Conservation (phyloP, 345 rosid species). For the Citrus glauca region DNA sequence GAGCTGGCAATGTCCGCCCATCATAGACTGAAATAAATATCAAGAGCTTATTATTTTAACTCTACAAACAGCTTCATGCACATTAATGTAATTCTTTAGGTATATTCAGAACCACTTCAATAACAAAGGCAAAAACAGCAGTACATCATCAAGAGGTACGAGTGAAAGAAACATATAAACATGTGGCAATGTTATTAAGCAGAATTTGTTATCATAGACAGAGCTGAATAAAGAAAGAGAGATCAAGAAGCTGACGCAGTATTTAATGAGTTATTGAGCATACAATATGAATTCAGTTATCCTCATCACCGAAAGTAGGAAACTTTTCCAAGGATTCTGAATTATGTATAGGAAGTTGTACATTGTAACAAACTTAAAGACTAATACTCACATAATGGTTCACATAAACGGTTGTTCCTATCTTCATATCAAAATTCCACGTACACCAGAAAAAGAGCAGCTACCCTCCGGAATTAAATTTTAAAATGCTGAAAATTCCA, state of each 20-base stretch:
- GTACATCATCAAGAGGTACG: not conserved
- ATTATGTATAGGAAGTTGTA: not conserved
- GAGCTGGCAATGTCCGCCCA: not conserved
- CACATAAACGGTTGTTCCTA: not conserved
- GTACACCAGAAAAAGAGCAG: not conserved
- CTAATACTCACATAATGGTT: not conserved
- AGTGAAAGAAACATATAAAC: not conserved
- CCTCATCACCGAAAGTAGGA: too few relatives aligned
- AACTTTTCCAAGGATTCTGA: not conserved
- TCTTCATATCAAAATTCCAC: not conserved
- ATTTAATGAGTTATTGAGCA: not conserved
- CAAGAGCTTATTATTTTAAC: not conserved
- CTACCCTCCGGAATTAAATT: not conserved
- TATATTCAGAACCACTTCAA: not conserved
- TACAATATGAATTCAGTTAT: not conserved
- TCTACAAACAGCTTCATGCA: not conserved
- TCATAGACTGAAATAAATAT: not conserved
- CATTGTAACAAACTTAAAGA: not conserved
- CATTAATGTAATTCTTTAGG: too few relatives aligned
- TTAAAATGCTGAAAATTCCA: not conserved
- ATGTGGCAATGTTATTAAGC: not conserved
- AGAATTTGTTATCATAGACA: not conserved
- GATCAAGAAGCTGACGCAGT: not conserved
- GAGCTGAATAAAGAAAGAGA: not conserved
- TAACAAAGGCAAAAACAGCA: not conserved